Base-by-base conservation (phyloP, 176 grass and related monocot species). In the Canna indica region DNA sequence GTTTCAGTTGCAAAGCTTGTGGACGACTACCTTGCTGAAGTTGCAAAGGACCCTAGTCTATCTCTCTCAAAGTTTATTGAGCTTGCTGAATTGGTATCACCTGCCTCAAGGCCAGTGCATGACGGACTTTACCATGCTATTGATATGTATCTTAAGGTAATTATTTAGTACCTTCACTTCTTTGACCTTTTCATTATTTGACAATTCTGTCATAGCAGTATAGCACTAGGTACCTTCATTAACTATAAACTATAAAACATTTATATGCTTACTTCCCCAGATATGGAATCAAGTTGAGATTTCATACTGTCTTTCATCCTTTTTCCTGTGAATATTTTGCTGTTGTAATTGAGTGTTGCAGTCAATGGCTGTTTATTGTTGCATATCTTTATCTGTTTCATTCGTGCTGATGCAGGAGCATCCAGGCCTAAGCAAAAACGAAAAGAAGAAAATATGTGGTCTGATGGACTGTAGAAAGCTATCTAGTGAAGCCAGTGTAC, bases 381-480 rank as follows among this genome's bases (percentile, higher is more conserved):
- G 41, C 41, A 10, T 5, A 5, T 42, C 44, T 52, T 65, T 54
- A 27, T 20, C 17, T 38, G 62, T 15, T 38, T 18, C 32, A 10
- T 4, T 38, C 62, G 16, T 38, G 34, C 7, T 41, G 68, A 73
- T 75, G 33, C 77, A 99, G 95, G 95, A 99, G 65, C 95, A 99
- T 80, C 80, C 95, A 1, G 71, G 68, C 50, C 82, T 99, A 74
- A 67, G 82, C 4, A 99, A 99, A 82, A 94, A 82, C 0, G 95
- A 99, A 73, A 99, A 94, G 83, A 99, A 86, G 80, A 81, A 69
- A 78, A 45, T 99, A 71, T 99, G 95, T 0, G 73, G 87, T 27
- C 62, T 99, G 47, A 99, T 99, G 87, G 95, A 99, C 73, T 99
- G 95, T 78, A 99, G 93, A 71, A 90, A 87, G 66, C 77, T 99